A percentile compares a stretch with the other conserved stretches of the same genome.
phyloP scores from a whole-genome alignment of 202 grass and related monocot genomes.

The Tripidium arundinaceum region DNA sequence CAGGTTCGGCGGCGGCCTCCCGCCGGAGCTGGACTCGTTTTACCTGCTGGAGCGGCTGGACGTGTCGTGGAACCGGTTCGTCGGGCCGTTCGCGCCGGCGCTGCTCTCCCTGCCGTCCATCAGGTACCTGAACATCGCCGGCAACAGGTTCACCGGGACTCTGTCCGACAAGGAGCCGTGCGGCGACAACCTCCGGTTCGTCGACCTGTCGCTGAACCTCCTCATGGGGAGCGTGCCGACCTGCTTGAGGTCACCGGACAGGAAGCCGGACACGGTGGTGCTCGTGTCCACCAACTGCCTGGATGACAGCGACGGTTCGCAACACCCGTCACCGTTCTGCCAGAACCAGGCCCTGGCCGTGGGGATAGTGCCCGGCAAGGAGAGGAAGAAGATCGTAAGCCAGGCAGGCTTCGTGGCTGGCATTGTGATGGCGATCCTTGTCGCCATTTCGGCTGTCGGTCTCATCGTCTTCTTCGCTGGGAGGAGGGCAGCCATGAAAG shows the following conservation, averaged over 20 bases:
- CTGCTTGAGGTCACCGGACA: slow-evolving; percentile 46
- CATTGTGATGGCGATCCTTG: slow-evolving; percentile 35
- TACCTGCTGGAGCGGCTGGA: slow-evolving; percentile 72
- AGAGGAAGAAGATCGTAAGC: slow-evolving; percentile 21
- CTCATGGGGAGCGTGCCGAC: slow-evolving; percentile 53
- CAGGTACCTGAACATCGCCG: slow-evolving; percentile 60
- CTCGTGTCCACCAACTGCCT: slow-evolving; percentile 67
- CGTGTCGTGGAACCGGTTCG: slow-evolving; percentile 81
- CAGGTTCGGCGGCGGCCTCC: slow-evolving; percentile 57
- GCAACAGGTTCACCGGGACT: slow-evolving; percentile 84
- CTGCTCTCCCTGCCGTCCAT: slow-evolving; percentile 78
- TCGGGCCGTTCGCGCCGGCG: slow-evolving; percentile 63
- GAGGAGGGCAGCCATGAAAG: slow-evolving; percentile 43
- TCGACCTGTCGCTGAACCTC: slow-evolving; percentile 78
- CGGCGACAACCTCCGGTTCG: slow-evolving; percentile 61
- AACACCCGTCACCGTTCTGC: slow-evolving; percentile 71
- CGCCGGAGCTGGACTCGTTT: slow-evolving; percentile 38
- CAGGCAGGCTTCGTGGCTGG: slow-evolving; percentile 35
- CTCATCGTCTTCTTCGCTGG: slow-evolving; percentile 47
- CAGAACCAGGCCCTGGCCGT: slow-evolving; percentile 89
- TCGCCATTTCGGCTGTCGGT: slow-evolving; percentile 30
- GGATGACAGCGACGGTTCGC: slow-evolving; percentile 34
- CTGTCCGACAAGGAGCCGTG: slow-evolving; percentile 61
- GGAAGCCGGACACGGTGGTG: slow-evolving; percentile 42
- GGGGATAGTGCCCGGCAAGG: slow-evolving; percentile 52